Evolutionary conservation across 2,329 filamentous ascomycete genomes (phyloP), one percentile per base, ranked within the genome.

Genomic region (Ciborinia camelliae): DNA sequence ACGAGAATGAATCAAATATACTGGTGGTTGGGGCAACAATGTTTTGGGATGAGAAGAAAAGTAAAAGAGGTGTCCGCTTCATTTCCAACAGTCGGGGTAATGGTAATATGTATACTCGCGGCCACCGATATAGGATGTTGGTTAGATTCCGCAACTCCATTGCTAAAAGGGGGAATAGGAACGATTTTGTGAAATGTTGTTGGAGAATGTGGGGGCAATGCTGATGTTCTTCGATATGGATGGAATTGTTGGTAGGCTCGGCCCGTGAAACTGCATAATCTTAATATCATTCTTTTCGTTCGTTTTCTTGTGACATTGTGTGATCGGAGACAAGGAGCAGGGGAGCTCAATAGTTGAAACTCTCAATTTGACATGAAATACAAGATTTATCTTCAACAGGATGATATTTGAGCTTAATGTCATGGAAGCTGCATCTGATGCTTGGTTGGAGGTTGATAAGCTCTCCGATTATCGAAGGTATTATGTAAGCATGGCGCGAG

Each of bases 91-190:
- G 26, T 45, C 54, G 52, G 52, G 61, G 52, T 59, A 59, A 59
- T 64, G 30, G 23, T 28, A 26, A 59, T 59, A 64, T 58, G 50
- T 54, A 30, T 62, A 54, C 37, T 41, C 35, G 28, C 30, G 35
- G 35, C 60, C 47, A 54, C 60, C 32, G 50, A 53, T 62, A 62
- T 32, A 59, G 32, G 55, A 43, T 18, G 23, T 39, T 26, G 39
- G 10, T 43, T 23, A 28, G 41, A 12, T 37, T 64, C 62, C 62
- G 62, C 51, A 28, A 64, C 62, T 64, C 62, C 57, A 41, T 45
- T 43, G n/a, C 60, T 30, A 20, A 47, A 65, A 65, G 32, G 47
- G 50, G 60, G 20, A 54, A n/a, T 41, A n/a, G 37, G 60, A 54
- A 37, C 37, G 28, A 54, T 52, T 37, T 45, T 23, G 37, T 54